Base-by-base conservation (phyloP, 768 basidiomycete genomes). In the Thelephora aurantiotincta region DNA sequence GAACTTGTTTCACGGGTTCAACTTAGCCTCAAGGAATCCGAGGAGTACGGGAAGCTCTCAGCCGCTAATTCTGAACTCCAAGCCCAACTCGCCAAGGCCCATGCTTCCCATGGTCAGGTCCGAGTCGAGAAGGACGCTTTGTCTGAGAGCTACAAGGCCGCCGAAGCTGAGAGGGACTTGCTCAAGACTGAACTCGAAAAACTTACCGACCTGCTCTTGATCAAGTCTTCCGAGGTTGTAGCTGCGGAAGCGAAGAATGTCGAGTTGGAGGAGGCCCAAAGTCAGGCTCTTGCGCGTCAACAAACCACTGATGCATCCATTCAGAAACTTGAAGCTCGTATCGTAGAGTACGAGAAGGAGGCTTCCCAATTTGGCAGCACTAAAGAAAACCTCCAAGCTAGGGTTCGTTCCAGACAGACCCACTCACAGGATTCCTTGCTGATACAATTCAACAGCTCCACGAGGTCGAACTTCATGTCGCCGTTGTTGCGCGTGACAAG, bases 61-160 rank as follows among this genome's bases (percentile, higher is more conserved):
- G 50, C 55, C 1, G 55, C 68, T 14, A 87, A 85, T 58, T 65
- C 73, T 6, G 86, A 89, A 6, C 68, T 77, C 44, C 84, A 87
- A 56, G 65, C 78, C 33, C 81, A 87, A 55, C 56, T 90, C 11
- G 74, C 77, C 11, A 86, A 85, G 63, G 82, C 87, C 44, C 80
- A 84, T 46, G 75, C 78, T 18, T 77, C 78, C 12, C 80, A 86
- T 54, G 84, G 85, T 0, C 80, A 84, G 57, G 73, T 82, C 5
- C 77, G 83, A 13, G 84, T 84, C 12, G 87, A 91, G 67, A 91
- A 88, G 63, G 87, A 89, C 44, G 65, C 75, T 34, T 59, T 87
- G 42, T 63, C 56, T 18, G 82, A 87, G 52, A 82, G 82, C 52
- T 63, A 85, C 26, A 64, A 60, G 19, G 66, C 66, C 19, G 67